Percentiles rank a stretch among this genome's conserved stretches.
Evolutionary conservation across 2,329 filamentous ascomycete species (phyloP).

Genomic region (Trichophyton schoenleinii): DNA sequence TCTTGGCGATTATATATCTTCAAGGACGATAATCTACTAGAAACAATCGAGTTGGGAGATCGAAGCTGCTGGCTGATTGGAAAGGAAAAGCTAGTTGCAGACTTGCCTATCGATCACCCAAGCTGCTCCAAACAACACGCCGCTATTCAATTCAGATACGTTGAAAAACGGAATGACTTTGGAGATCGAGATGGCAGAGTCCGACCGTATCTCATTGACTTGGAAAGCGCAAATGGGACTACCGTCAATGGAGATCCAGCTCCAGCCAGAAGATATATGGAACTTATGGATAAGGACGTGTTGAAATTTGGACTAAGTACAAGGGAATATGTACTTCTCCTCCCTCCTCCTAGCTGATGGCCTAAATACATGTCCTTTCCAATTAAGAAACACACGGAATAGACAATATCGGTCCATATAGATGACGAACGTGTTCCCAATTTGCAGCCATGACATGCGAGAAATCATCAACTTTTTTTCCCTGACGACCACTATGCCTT

Average conservation of each 20-base stretch:
- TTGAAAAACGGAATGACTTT: slow-evolving; percentile 71
- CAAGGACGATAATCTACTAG: slow-evolving; percentile 66
- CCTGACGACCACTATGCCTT: slow-evolving; percentile 11
- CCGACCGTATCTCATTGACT: slow-evolving; percentile 79
- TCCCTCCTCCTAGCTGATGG: slow-evolving; percentile 37
- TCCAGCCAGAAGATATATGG: slow-evolving; percentile 66
- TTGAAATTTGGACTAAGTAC: slow-evolving; percentile 77
- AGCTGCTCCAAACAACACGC: slow-evolving; percentile 94
- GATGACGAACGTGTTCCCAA: not conserved
- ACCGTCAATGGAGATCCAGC: slow-evolving; percentile 63
- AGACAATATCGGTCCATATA: not conserved
- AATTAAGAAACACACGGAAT: not conserved
- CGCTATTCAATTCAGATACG: slow-evolving; percentile 81
- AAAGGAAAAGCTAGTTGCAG: slow-evolving; percentile 65
- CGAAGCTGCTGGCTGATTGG: slow-evolving; percentile 88
- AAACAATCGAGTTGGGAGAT: slow-evolving; percentile 62
- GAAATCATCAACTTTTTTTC: not conserved
- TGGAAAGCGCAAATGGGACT: slow-evolving; percentile 89
- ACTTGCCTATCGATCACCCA: slow-evolving; percentile 75
- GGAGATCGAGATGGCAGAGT: slow-evolving; percentile 70
- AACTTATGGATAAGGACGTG: slow-evolving; percentile 79
- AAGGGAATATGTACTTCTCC: slow-evolving; percentile 91
- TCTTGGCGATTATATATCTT: slow-evolving; percentile 89
- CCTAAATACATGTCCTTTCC: not conserved
- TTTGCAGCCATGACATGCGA: not conserved